A percentile compares a stretch with the other conserved stretches of the same genome.
Evolutionary conservation across 208 protist species (phyloP).

Genomic region (Crithidia sp.): DNA sequence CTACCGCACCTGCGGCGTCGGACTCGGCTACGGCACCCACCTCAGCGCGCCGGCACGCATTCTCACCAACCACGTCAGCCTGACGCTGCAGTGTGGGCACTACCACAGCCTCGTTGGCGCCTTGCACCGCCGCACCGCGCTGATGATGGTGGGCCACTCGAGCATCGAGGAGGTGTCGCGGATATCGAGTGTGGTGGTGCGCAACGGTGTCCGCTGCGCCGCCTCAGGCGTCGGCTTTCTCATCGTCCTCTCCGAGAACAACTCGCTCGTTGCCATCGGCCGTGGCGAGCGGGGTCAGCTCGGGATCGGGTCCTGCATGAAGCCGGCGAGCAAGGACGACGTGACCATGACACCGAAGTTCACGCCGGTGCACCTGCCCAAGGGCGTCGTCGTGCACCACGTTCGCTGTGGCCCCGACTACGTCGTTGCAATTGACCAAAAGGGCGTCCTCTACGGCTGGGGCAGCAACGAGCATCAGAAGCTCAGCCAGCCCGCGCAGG

Average conservation of each 20-base stretch:
- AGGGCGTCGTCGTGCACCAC: constrained; percentile 24
- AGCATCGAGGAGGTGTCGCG: constrained; percentile 40
- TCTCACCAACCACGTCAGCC: constrained; percentile 61
- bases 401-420: constrained; percentile 71
- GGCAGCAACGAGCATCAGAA: constrained; percentile 63
- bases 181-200: constrained; percentile 42
- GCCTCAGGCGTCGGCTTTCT: constrained; percentile 60
- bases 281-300: constrained; percentile 67
- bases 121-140: constrained; percentile 43
- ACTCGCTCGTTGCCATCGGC: constrained; percentile 48
- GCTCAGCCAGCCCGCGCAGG: constrained; percentile 12
- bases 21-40: constrained; percentile 45
- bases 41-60: constrained; percentile 43
- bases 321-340: constrained; percentile 20
- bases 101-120: constrained; percentile 47
- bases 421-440: constrained; percentile 53
- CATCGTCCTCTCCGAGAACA: constrained; percentile 54
- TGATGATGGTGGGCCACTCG: constrained; percentile 44
- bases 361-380: constrained; percentile 35
- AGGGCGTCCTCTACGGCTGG: constrained; percentile 64
- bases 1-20: constrained; percentile 45
- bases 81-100: constrained; percentile 45
- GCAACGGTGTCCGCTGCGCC: constrained; percentile 45
- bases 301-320: constrained; percentile 50
- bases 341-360: constrained; percentile 34